Conservation (phyloP, 176 grass and related monocot genomes). For the Echinochloa phyllopogon region DNA sequence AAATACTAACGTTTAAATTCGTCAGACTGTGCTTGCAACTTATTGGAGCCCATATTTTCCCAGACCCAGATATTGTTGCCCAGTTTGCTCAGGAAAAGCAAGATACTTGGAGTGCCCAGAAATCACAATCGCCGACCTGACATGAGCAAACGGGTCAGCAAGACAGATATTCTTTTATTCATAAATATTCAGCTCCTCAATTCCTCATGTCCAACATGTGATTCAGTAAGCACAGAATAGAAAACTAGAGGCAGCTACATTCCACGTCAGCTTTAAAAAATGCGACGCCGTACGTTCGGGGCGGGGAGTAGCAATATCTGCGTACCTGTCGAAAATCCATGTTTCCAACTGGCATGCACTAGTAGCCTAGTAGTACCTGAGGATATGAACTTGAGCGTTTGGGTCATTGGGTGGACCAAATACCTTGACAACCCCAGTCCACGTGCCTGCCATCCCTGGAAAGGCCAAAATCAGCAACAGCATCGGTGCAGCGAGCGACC, state of each 20-base stretch:
- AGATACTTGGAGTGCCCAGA: slow-evolving; percentile 15
- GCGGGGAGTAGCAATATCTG: background rate
- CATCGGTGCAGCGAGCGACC: background rate
- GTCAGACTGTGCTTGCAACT: background rate
- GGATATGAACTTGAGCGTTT: background rate
- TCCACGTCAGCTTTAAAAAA: background rate
- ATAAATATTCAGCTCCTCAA: slow-evolving; percentile 21
- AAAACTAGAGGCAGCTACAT: background rate
- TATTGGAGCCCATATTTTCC: background rate
- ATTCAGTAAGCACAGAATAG: background rate
- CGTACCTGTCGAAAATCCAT: background rate
- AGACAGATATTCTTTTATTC: background rate
- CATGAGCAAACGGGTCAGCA: slow-evolving; percentile 20
- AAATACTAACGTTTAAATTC: slow-evolving; percentile 19
- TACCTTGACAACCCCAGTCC: slow-evolving; percentile 37
- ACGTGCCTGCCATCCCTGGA: slow-evolving; percentile 16
- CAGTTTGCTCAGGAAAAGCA: slow-evolving; percentile 12
- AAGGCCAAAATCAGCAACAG: background rate
- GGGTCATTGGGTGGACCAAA: slow-evolving; percentile 20
- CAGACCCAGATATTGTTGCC: background rate
- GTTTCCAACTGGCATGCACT: background rate
- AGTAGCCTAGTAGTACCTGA: background rate
- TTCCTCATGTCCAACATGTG: slow-evolving; percentile 45
- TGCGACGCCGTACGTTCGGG: background rate
- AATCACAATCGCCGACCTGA: slow-evolving; percentile 11